Evolutionary conservation across 345 rosid genomes (phyloP).

Genomic region (Salix brachista): DNA sequence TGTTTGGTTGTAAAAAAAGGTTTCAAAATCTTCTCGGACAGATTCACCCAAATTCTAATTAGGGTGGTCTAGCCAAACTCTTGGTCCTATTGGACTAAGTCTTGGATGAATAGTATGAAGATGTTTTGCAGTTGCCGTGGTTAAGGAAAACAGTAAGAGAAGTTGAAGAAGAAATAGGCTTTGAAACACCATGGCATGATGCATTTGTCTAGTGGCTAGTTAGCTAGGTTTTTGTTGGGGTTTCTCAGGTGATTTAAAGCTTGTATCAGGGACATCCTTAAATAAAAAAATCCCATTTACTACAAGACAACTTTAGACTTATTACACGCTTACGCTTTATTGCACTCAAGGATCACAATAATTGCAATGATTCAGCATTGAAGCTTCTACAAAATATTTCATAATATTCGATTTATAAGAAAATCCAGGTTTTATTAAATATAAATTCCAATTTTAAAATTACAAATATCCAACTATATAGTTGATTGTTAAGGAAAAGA

Average conservation of each 20-base stretch:
- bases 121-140: background rate
- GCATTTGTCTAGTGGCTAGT: background rate
- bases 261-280: background rate
- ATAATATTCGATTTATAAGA: too few relatives aligned
- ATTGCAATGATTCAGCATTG: background rate
- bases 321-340: background rate
- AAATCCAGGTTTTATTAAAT: background rate
- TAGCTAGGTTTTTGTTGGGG: background rate
- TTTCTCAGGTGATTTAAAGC: background rate
- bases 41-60: background rate
- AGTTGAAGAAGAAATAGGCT: background rate
- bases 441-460: too few relatives aligned
- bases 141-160: background rate
- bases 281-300: background rate
- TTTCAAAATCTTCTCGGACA: slow-evolving; percentile 17
- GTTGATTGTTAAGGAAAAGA: too few relatives aligned
- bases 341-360: background rate
- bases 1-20: slow-evolving; percentile 40
- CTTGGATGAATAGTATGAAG: slow-evolving; percentile 27
- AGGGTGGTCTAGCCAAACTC: background rate
- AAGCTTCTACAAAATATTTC: background rate
- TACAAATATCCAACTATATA: too few relatives aligned
- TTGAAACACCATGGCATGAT: slow-evolving; percentile 4
- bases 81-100: slow-evolving; percentile 27
- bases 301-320: background rate